Percentiles rank a stretch among this genome's conserved stretches.
phyloP scores from a whole-genome alignment of 2,329 filamentous ascomycete genomes.

The Fusarium kyushuense region DNA sequence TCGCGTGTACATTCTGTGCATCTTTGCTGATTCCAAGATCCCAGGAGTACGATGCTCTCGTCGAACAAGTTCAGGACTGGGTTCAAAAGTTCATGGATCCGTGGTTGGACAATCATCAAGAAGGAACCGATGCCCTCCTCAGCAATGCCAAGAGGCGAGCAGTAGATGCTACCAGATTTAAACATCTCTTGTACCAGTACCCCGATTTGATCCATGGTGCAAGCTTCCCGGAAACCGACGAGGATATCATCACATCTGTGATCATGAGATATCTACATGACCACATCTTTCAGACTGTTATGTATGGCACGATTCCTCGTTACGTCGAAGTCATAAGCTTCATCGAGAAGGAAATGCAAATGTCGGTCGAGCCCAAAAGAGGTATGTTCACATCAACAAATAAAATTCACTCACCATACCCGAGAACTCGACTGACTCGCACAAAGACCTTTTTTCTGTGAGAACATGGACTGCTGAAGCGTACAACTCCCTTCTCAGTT shows the following conservation, averaged over 20 bases:
- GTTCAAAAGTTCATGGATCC: conserved; percentile 52
- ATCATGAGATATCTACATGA: conserved; percentile 54
- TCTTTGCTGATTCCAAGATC: conserved; percentile 19
- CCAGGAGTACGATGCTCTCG: conserved; percentile 54
- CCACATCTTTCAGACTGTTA: conserved; percentile 51
- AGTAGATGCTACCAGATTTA: conserved; percentile 46
- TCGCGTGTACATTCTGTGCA: not conserved
- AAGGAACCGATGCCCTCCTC: conserved; percentile 43
- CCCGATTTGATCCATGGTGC: conserved; percentile 51
- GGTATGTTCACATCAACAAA: conserved; percentile 39
- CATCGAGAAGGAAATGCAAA: conserved; percentile 53
- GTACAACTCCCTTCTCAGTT: conserved; percentile 52
- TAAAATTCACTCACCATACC: too few relatives aligned
- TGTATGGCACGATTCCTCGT: conserved; percentile 47
- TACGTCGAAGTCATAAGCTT: conserved; percentile 49
- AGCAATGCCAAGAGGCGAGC: conserved; percentile 40
- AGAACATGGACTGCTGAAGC: conserved; percentile 56
- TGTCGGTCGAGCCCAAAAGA: conserved; percentile 54
- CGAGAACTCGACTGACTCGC: not conserved
- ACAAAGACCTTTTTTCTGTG: conserved; percentile 53
- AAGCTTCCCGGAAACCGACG: conserved; percentile 54
- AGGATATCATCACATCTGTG: conserved; percentile 53
- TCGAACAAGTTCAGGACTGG: conserved; percentile 54
- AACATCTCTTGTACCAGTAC: conserved; percentile 45
- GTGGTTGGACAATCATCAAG: conserved; percentile 47